Evolutionary conservation across 1,284 basidiomycete genomes (phyloP).

Genomic region (Boletus nobilissimus): DNA sequence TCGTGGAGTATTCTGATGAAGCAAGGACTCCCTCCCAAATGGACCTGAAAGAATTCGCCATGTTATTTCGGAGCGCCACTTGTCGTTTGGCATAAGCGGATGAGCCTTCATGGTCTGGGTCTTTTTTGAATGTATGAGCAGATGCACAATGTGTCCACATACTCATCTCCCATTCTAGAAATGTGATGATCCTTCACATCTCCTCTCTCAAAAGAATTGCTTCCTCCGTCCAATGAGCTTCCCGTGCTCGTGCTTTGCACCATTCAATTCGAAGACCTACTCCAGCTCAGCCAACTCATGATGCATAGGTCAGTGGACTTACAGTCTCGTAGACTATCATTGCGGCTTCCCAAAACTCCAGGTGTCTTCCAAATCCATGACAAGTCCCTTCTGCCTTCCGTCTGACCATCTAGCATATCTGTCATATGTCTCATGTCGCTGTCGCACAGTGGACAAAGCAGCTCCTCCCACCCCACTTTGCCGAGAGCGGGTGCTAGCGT

Average conservation of each 20-base stretch:
- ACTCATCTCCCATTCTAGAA: neutral
- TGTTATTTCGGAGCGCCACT: neutral
- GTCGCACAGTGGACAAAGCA: neutral
- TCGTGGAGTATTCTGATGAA: neutral
- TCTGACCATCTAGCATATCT: slow-evolving; percentile 11
- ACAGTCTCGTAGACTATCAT: slow-evolving; percentile 7
- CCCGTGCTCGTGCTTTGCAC: neutral
- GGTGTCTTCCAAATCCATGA: slow-evolving; percentile 13
- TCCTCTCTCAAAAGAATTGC: neutral
- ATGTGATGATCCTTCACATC: neutral
- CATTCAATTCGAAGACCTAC: slow-evolving; percentile 1
- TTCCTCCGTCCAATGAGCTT: neutral
- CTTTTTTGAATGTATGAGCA: neutral
- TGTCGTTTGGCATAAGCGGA: neutral
- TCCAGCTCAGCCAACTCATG: neutral
- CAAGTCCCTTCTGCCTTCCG: neutral
- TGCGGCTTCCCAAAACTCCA: neutral
- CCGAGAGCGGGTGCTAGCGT: neutral
- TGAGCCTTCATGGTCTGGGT: neutral
- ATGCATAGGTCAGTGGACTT: neutral
- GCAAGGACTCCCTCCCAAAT: neutral
- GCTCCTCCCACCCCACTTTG: neutral
- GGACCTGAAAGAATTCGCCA: neutral
- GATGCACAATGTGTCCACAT: neutral
- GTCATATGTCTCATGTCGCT: slow-evolving; percentile 8